Base-by-base conservation (phyloP, 2,329 filamentous ascomycete genomes). In the Rhexocercosporidium sp. region DNA sequence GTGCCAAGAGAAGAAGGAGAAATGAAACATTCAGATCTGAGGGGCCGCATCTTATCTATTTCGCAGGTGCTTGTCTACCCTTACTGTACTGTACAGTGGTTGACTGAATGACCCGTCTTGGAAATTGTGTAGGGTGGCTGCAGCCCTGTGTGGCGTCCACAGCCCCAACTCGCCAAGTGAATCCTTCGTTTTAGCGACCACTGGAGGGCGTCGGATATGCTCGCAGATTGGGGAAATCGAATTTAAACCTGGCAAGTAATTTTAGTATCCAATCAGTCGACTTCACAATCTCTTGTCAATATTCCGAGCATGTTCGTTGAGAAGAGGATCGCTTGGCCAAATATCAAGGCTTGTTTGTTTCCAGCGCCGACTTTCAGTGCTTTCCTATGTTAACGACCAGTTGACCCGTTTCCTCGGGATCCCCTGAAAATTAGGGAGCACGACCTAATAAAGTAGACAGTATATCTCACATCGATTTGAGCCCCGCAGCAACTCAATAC, bases 91-190 rank as follows among this genome's bases (percentile, higher is more conserved):
- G 44, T 18, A 16, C 14, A 16, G 8, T 18, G 9, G 18, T 14
- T 16, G 9, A 34, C 3, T 16, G 2, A 54, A 25, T 57, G 31
- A 57, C 53, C 53, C 53, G 53, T 57, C 53, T 39, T 57, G 53
- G 53, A 37, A 37, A 56, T 8, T 5, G 3, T 9, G 29, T 56
- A 56, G 51, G 29, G 27, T 22, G 29, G 18, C 29, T 56, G 31
- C 29, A 56, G 51, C 51, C 51, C 18, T 56, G 51, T 56, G 51
- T 56, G 51, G 51, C 51, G 51, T 56, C 51, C 51, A 56, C 51
- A 56, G 29, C 51, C 51, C 51, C 31, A 20, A 56, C 7, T 56
- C 12, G 51, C 51, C 51, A 56, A 56, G 51, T 3, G 3, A 29
- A 56, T 56, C 51, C 51, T 37, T 34, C 51, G 18, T 34, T 37